Percentiles rank a stretch among this genome's conserved stretches.
Evolutionary conservation across 2,329 filamentous ascomycete species (phyloP).

Genomic region (Fusarium sp.): DNA sequence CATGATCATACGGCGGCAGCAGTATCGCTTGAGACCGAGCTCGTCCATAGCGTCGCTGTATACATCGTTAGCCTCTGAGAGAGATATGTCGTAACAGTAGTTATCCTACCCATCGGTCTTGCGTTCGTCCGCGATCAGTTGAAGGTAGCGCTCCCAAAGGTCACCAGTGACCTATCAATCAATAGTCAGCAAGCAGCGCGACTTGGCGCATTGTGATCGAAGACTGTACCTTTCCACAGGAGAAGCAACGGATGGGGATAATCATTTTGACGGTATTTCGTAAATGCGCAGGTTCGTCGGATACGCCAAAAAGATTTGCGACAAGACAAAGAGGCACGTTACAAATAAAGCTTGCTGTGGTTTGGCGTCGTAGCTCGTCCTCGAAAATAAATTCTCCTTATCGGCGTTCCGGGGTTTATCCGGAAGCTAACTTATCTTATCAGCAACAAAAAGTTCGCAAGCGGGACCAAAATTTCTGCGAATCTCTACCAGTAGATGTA

Average conservation of each 20-base stretch:
- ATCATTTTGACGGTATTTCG: conserved; percentile 78
- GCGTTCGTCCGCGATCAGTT: conserved; percentile 80
- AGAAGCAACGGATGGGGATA: conserved; percentile 98
- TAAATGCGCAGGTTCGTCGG: conserved; percentile 18
- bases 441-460: conserved; percentile 52
- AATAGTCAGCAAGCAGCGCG: conserved; percentile 40
- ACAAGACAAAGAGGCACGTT: conserved; percentile 35
- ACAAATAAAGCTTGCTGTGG: conserved; percentile 33
- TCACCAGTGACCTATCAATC: conserved; percentile 86
- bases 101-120: conserved; percentile 75
- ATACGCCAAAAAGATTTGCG: conserved; percentile 37
- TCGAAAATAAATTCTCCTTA: conserved; percentile 45
- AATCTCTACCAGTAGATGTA: conserved; percentile 33
- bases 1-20: conserved; percentile 99
- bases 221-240: conserved; percentile 90
- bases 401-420: conserved; percentile 46
- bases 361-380: conserved; percentile 21
- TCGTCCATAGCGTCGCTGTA: conserved; percentile 93
- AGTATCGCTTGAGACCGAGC: conserved; percentile 93
- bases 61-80: conserved; percentile 41
- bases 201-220: conserved; percentile 16
- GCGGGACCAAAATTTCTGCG: conserved; percentile 56
- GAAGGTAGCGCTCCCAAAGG: conserved; percentile 95
- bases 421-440: conserved; percentile 54
- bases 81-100: neutral